Conservation (phyloP, 1,284 basidiomycete genomes). For the Sporisorium exsertum region DNA sequence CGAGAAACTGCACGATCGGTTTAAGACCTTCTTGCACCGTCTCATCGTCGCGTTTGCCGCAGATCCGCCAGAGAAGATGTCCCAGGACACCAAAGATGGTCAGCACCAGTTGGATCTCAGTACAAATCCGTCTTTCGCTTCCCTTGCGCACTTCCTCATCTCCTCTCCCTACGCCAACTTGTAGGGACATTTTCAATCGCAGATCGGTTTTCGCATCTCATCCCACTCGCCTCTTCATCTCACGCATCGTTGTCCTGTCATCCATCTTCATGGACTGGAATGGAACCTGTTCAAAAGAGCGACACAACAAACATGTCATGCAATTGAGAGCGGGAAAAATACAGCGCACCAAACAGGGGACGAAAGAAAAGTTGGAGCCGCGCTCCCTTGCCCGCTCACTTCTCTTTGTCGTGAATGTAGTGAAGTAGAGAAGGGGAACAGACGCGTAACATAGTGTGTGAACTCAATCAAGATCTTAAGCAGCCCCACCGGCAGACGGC, state of each 20-base stretch:
- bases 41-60: slow-evolving; percentile 2
- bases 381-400: background rate
- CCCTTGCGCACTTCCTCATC: background rate
- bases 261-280: no score
- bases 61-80: background rate
- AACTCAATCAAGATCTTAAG: no score
- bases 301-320: background rate
- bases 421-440: background rate
- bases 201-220: background rate
- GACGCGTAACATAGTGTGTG: no score
- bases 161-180: background rate
- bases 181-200: slow-evolving; percentile 3
- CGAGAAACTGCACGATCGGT: background rate
- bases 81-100: background rate
- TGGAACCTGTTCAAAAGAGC: background rate
- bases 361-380: no score
- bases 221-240: background rate
- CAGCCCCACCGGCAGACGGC: slow-evolving; percentile 20
- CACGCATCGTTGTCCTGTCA: no score
- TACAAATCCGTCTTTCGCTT: background rate
- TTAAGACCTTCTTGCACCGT: slow-evolving; percentile 4
- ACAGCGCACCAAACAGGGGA: background rate
- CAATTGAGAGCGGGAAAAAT: background rate
- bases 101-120: background rate
- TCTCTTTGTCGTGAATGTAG: background rate